Percentiles rank a stretch among this genome's conserved stretches.
These are phyloP conservation scores for Vigna nakashimae DNA, from an alignment of 306 rosid species.

Conservation along the genomic window DNA sequence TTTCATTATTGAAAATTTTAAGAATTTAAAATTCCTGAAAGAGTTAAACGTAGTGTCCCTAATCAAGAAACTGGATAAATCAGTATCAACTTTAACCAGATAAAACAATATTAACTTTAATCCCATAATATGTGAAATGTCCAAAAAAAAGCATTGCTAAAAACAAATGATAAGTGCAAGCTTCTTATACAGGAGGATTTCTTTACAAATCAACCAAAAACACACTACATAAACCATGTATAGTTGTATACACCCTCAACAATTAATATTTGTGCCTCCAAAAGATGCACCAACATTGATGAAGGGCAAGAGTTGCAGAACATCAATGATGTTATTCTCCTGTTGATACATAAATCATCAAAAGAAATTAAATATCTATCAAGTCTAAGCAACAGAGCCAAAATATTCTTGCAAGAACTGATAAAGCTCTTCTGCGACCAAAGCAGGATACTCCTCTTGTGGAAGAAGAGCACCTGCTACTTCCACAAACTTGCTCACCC, in stretches of 20 bases:
- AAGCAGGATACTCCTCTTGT: slow-evolving; percentile 85
- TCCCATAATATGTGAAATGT: too few relatives aligned
- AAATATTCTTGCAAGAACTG: slow-evolving; percentile 72
- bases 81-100: too few relatives aligned
- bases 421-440: slow-evolving; percentile 81
- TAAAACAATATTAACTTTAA: too few relatives aligned
- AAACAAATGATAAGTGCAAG: not conserved
- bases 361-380: not conserved
- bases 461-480: slow-evolving; percentile 97
- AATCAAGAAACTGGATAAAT: too few relatives aligned
- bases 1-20: too few relatives aligned
- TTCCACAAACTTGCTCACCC: slow-evolving; percentile 88
- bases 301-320: slow-evolving; percentile 18
- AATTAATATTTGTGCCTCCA: not conserved
- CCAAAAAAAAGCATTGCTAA: too few relatives aligned
- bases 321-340: slow-evolving; percentile 17
- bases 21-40: too few relatives aligned
- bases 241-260: slow-evolving; percentile 23
- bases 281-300: slow-evolving; percentile 9
- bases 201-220: slow-evolving; percentile 14
- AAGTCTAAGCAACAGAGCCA: slow-evolving; percentile 41
- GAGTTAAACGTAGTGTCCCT: too few relatives aligned
- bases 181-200: slow-evolving; percentile 1
- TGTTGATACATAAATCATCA: not conserved
- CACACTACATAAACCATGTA: slow-evolving; percentile 33